phyloP scores from a whole-genome alignment of 2,329 filamentous ascomycete genomes.

The Pestalotiopsis fici region DNA sequence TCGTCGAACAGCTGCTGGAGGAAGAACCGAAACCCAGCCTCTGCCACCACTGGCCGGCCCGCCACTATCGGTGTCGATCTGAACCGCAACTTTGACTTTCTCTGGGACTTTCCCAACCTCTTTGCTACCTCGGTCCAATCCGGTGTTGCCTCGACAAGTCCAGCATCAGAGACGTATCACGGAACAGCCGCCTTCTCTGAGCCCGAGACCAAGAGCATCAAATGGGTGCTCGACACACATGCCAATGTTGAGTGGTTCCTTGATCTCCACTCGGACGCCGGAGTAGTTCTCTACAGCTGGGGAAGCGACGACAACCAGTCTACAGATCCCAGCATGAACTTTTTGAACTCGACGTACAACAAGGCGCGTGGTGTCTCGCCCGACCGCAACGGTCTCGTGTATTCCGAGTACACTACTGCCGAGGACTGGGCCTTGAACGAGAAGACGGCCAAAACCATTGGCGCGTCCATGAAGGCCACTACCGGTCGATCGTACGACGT shows the following conservation, averaged over 20 bases:
- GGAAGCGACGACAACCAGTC: constrained; percentile 56
- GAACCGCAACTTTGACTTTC: constrained; percentile 59
- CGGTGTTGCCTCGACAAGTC: constrained; percentile 40
- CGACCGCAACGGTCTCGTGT: constrained; percentile 33
- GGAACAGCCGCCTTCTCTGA: constrained; percentile 55
- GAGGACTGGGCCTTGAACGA: constrained; percentile 35
- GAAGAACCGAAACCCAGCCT: constrained; percentile 53
- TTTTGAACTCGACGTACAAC: constrained; percentile 53
- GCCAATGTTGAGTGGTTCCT: constrained; percentile 56
- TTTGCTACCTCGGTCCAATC: constrained; percentile 41
- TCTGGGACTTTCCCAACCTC: constrained; percentile 52
- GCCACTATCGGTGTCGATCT: constrained; percentile 48
- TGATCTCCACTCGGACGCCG: constrained; percentile 57
- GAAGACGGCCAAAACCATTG: constrained; percentile 34
- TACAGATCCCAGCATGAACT: constrained; percentile 46
- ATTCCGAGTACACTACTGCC: constrained; percentile 46
- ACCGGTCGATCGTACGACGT: constrained; percentile 37
- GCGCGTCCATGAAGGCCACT: constrained; percentile 38
- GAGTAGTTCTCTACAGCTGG: constrained; percentile 57
- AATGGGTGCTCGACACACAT: constrained; percentile 52
- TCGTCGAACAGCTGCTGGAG: constrained; percentile 51
- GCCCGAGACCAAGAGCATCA: constrained; percentile 56
- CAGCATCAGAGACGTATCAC: constrained; percentile 48
- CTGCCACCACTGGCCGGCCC: constrained; percentile 26
- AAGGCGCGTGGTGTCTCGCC: constrained; percentile 48